phyloP scores from a whole-genome alignment of 345 rosid species.

The Citrus cavaleriei region DNA sequence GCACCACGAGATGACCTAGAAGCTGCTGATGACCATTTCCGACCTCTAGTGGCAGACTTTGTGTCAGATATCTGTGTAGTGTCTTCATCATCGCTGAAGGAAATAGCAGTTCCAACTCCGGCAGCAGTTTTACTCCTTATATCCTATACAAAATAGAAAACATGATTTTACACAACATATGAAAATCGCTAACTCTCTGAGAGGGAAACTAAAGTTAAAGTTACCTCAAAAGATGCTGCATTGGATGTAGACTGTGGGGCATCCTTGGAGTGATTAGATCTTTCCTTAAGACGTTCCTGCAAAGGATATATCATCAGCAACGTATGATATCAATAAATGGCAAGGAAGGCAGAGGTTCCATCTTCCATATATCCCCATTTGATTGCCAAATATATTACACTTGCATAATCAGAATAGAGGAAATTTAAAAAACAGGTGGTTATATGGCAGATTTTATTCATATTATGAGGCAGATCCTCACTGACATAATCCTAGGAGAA shows the following conservation, averaged over 20 bases:
- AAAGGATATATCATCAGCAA: constrained; percentile 8
- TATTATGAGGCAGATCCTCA: not conserved
- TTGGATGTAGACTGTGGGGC: constrained; percentile 44
- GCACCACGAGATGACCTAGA: constrained; percentile 42
- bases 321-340: not conserved
- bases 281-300: constrained; percentile 87
- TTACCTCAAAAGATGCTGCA: constrained; percentile 61
- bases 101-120: constrained; percentile 52
- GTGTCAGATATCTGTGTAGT: constrained; percentile 44
- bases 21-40: constrained; percentile 49
- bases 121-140: constrained; percentile 41
- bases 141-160: constrained; percentile 39
- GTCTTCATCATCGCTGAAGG: constrained; percentile 96
- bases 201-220: not conserved
- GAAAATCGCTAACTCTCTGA: not conserved
- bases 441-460: not conserved
- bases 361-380: not conserved
- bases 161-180: constrained; percentile 9
- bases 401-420: not conserved
- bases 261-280: constrained; percentile 60
- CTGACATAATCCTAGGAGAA: not conserved
- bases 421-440: not conserved
- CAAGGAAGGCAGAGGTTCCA: not conserved
- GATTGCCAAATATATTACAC: not conserved
- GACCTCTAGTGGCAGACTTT: constrained; percentile 50